Evolutionary conservation across 108 stramenopile species (phyloP).

Genomic region (Cyclotella atomus): DNA sequence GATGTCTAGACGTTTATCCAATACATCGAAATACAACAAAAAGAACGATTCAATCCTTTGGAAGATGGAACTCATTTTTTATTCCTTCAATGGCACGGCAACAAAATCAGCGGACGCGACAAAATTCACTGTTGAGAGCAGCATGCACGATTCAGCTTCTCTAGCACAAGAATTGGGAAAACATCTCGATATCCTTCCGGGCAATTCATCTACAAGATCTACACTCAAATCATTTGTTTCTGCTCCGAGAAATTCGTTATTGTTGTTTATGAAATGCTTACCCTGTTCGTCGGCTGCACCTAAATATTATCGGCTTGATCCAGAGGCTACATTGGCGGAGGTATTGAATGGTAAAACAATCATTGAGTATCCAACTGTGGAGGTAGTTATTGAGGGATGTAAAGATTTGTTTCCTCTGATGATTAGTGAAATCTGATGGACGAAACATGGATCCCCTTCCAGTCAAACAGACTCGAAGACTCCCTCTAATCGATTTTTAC

Average conservation of each 20-base stretch:
- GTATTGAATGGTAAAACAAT: slow-evolving; percentile 61
- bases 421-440: slow-evolving; percentile 23
- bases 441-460: no score
- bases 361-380: slow-evolving; percentile 74
- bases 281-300: slow-evolving; percentile 66
- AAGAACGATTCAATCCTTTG: slow-evolving; percentile 41
- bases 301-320: slow-evolving; percentile 50
- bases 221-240: slow-evolving; percentile 35
- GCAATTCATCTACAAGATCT: slow-evolving; percentile 38
- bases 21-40: slow-evolving; percentile 57
- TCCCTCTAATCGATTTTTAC: no score
- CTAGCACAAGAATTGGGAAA: slow-evolving; percentile 38
- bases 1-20: slow-evolving; percentile 67
- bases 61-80: slow-evolving; percentile 49
- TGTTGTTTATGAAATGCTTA: slow-evolving; percentile 53
- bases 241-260: slow-evolving; percentile 21
- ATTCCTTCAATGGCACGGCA: slow-evolving; percentile 18
- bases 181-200: slow-evolving; percentile 41
- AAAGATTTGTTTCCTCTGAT: slow-evolving; percentile 29
- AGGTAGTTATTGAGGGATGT: slow-evolving; percentile 47
- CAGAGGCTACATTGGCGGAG: slow-evolving; percentile 43
- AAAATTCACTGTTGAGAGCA: slow-evolving; percentile 34
- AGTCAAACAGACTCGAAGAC: no score
- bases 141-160: slow-evolving; percentile 22
- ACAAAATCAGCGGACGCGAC: slow-evolving; percentile 12